These are phyloP conservation scores for Stropharia rugosoannulata DNA, from an alignment of 768 basidiomycete species.

Conservation along the genomic window DNA sequence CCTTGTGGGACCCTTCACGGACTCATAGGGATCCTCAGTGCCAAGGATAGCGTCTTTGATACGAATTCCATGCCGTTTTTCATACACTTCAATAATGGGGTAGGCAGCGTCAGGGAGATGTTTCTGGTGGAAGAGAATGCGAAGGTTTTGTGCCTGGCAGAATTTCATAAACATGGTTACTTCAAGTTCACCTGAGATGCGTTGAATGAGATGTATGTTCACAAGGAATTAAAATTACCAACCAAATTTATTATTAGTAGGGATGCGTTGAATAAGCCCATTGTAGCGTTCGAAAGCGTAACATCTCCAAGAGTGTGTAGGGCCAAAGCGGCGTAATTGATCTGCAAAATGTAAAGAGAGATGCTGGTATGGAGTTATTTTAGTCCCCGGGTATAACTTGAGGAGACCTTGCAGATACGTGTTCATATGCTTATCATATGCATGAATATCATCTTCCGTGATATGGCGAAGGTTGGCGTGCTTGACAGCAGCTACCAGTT, in stretches of 20 bases:
- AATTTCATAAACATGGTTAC: conserved; percentile 24
- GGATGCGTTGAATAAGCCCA: conserved; percentile 14
- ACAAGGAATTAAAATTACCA: conserved; percentile 4
- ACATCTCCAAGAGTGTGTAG: conserved; percentile 34
- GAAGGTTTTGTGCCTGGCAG: conserved; percentile 23
- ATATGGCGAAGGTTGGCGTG: conserved; percentile 17
- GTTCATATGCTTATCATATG: conserved; percentile 26
- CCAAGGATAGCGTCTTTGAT: not conserved
- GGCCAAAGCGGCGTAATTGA: conserved; percentile 30
- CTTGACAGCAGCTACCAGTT: conserved; percentile 26
- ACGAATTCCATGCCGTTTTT: not conserved
- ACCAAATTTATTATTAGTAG: conserved; percentile 32
- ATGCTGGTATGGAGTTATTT: conserved; percentile 37
- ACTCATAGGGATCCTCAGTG: not conserved
- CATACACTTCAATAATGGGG: not conserved
- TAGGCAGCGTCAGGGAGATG: not conserved
- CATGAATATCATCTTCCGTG: conserved; percentile 16
- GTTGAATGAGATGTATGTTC: not conserved
- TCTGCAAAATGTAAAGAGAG: conserved; percentile 34
- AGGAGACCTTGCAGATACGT: conserved; percentile 29
- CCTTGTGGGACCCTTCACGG: not conserved
- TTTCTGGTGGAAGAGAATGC: not conserved
- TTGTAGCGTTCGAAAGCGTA: conserved; percentile 35
- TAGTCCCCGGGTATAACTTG: conserved; percentile 26
- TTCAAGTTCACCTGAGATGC: conserved; percentile 26